phyloP scores from a whole-genome alignment of 2,329 filamentous ascomycete species.

The Parafenestella ontariensis region DNA sequence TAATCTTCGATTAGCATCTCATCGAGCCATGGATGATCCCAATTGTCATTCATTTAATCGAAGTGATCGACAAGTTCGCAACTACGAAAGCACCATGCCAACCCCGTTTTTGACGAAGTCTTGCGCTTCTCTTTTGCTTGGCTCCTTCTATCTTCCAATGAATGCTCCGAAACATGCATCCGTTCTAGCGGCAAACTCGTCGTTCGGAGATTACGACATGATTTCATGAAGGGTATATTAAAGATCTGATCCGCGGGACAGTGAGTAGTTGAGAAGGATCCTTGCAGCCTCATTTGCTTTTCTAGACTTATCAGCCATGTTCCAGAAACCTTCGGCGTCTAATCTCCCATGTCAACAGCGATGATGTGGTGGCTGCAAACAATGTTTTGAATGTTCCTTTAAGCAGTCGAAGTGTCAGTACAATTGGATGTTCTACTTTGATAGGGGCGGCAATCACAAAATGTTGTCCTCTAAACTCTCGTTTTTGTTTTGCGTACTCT shows the following conservation, averaged over 20 bases:
- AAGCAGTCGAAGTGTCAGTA: constrained; percentile 1
- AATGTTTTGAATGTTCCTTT: constrained; percentile 1
- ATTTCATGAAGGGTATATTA: constrained; percentile 3
- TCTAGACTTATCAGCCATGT: constrained; percentile 7
- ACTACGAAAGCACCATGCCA: neutral
- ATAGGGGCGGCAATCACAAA: constrained; percentile 1
- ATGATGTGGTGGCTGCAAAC: constrained; percentile 1
- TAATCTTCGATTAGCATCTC: neutral
- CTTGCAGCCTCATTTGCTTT: constrained; percentile 10
- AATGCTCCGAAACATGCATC: neutral
- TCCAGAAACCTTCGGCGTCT: constrained; percentile 3
- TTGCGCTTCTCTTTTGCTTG: neutral
- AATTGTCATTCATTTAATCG: neutral
- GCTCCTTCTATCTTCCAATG: neutral
- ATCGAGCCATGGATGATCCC: neutral
- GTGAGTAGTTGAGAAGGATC: constrained; percentile 2
- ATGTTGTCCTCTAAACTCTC: constrained; percentile 8
- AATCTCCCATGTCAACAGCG: constrained; percentile 1
- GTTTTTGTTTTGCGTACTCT: constrained; percentile 8
- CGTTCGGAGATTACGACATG: constrained; percentile 1
- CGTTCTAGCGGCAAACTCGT: neutral
- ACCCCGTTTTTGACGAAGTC: neutral
- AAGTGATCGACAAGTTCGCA: neutral
- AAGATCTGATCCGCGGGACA: constrained; percentile 5
- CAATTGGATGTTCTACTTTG: neutral